A percentile compares a stretch with the other conserved stretches of the same genome.
phyloP scores from a whole-genome alignment of 805 yeast species.

The Kodamaea jinghongensis region DNA sequence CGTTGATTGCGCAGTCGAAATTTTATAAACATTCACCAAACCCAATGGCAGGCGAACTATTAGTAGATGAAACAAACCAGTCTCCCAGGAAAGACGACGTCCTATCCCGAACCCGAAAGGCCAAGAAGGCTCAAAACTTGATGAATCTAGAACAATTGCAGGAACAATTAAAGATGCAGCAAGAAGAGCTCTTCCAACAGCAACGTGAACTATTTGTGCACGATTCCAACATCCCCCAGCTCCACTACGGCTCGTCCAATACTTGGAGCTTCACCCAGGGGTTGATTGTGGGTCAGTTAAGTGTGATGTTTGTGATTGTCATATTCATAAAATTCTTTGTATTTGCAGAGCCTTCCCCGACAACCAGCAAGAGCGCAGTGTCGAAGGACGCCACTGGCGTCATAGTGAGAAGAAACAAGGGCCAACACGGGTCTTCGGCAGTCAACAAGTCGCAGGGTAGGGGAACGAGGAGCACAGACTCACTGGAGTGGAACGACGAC shows the following conservation, averaged over 20 bases:
- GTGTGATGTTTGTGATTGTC: conserved; percentile 60
- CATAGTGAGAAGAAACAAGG: conserved; percentile 31
- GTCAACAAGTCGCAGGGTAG: conserved; percentile 15
- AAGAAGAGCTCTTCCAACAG: conserved; percentile 27
- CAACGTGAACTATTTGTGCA: conserved; percentile 23
- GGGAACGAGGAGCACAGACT: conserved; percentile 11
- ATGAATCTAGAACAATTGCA: conserved; percentile 20
- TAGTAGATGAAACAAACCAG: conserved; percentile 1
- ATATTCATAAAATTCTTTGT: conserved; percentile 74
- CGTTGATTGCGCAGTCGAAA: background rate
- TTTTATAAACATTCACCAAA: conserved; percentile 6
- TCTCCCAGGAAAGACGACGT: background rate
- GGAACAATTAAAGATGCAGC: conserved; percentile 27
- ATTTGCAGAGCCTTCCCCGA: conserved; percentile 61
- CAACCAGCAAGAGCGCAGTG: conserved; percentile 23
- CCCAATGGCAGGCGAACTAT: conserved; percentile 4
- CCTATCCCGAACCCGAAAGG: conserved; percentile 1
- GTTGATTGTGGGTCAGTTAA: conserved; percentile 66
- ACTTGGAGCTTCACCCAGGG: conserved; percentile 78
- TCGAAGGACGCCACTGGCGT: conserved; percentile 31
- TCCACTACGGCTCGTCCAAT: conserved; percentile 11
- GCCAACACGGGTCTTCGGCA: background rate
- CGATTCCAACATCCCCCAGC: conserved; percentile 12
- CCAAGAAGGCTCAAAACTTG: conserved; percentile 11
- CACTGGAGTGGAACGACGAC: conserved; percentile 11